phyloP scores from a whole-genome alignment of 2,329 filamentous ascomycete genomes.

The Scedosporium boydii region DNA sequence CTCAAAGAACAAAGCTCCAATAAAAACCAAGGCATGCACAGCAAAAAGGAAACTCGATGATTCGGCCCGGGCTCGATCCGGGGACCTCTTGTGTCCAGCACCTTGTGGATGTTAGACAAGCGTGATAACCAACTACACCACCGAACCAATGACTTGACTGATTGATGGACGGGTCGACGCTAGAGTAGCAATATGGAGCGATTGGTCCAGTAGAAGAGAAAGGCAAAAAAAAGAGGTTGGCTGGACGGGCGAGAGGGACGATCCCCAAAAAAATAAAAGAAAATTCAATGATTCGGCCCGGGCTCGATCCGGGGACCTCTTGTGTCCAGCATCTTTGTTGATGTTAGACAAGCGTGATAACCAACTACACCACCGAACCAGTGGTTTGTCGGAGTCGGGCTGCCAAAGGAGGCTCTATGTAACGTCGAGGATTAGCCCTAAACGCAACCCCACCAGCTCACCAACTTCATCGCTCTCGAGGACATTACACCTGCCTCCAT shows the following conservation, averaged over 20 bases:
- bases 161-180: background rate
- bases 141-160: background rate
- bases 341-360: background rate
- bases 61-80: no score
- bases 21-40: no score
- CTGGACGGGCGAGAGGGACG: background rate
- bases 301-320: no score
- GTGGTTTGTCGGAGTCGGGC: no score
- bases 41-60: no score
- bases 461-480: no score
- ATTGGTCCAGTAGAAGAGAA: background rate
- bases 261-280: background rate
- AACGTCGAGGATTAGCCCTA: no score
- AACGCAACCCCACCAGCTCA: no score
- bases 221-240: background rate
- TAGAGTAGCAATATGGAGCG: background rate
- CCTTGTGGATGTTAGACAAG: conserved; percentile 1
- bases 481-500: no score
- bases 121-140: conserved; percentile 1
- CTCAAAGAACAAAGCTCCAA: no score
- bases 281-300: background rate
- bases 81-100: background rate
- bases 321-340: no score
- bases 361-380: background rate
- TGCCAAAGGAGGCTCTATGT: no score